Evolutionary conservation across 306 rosid genomes (phyloP), one percentile per base, ranked within the genome.

Genomic region (Sicyos baderoa): DNA sequence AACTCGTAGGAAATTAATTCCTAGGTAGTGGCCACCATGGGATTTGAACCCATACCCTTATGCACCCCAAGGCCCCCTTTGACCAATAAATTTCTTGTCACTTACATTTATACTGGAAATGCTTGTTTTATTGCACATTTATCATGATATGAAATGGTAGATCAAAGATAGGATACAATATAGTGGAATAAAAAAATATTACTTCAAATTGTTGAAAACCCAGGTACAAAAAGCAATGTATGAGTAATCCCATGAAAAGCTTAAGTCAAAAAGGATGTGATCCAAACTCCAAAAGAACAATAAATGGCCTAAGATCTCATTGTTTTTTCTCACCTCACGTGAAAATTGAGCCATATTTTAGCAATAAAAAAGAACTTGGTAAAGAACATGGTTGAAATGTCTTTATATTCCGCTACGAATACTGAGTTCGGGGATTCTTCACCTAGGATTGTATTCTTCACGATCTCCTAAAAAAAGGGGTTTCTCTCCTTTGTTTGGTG

Each of bases 191-290:
- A 66, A 47, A 13, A 66, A 66, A 22, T 55, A 47, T 47, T 42
- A 22, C 54, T 19, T 64, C 70, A 44, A 64, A 19, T 64, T 64
- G 69, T 40, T 63, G 48, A 32, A 61, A 58, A 5, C 32, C 49
- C 32, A 64, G 17, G 35, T 19, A 21, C 71, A 65, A 65, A 66
- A 66, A 55, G 21, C 35, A 65, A 21, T 21, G 70, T 44, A 45
- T 44, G 37, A 66, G n/a, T n/a, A n/a, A n/a, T n/a, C n/a, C n/a
- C n/a, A n/a, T n/a, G n/a, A n/a, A n/a, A n/a, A 47, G 35, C 42
- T 45, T 21, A 66, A 66, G 71, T 66, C 55, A 66, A 66, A 66
- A 66, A 66, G 54, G 55, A 66, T 19, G 55, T 22, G 71, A 45
- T 64, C 53, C 55, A 45, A 40, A 23, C 22, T 7, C 45, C 11